Base-by-base conservation (phyloP, 192 early-diverging fungal genomes). In the Nowakowskiella sp. region DNA sequence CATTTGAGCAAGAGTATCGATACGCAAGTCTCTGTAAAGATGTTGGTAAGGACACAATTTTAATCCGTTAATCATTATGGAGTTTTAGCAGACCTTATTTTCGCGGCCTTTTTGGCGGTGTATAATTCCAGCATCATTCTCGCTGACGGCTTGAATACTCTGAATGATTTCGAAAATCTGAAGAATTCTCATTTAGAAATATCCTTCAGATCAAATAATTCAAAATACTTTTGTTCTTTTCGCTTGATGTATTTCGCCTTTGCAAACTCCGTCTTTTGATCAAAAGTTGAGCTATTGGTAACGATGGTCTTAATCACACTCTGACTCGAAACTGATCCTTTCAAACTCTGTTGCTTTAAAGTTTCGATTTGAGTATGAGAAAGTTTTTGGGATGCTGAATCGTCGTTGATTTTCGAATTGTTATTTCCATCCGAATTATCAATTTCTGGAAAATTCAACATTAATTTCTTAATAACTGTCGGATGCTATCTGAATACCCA, bases 201-300 rank as follows among this genome's bases (percentile, higher is more conserved):
- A 9, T 19, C 7, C 46, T 9, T 22, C 30, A 28, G 21, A 63
- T 61, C 7, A 39, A n/a, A 26, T 7, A 6, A 44, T 22, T 6
- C 6, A 2, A 30, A 49, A 2, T 56, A 76, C 74, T 77, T 77
- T 49, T 66, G 56, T 36, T 68, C 55, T 44, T 77, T 77, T 57
- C 87, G 78, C 58, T 83, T 72, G 50, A 96, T 85, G 51, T 96
- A 96, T 75, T 97, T 97, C 28, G 87, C 85, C 68, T 96, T 92
- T 21, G 92, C 86, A 57, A 85, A 97, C 56, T 92, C 89, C 0
- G 94, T 97, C 68, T 97, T 97, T 50, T 84, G 75, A 34, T 89
- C 83, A 63, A 93, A 96, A n/a, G 81, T 64, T 24, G 82, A 68
- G 66, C 88, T 87, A 62, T 88, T 88, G 47, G 84, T 84, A 2